Conservation (phyloP, 495 filamentous ascomycete species). For the Xylaria scruposa region DNA sequence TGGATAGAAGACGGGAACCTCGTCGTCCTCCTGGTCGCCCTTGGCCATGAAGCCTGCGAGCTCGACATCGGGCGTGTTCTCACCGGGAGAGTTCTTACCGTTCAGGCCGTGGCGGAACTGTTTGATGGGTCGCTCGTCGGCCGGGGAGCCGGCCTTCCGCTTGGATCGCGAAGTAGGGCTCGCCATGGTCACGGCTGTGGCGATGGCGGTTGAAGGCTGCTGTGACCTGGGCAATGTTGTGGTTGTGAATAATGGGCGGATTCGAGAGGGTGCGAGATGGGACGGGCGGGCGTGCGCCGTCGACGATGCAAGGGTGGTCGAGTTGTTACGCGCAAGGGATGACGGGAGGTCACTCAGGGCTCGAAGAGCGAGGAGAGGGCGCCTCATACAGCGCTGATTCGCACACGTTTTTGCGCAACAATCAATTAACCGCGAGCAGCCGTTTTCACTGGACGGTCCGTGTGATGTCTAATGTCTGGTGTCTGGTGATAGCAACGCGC, state of each 20-base stretch:
- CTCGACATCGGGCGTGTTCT: slow-evolving; percentile 55
- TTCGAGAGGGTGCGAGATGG: background rate
- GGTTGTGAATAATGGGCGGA: slow-evolving; percentile 13
- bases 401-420: slow-evolving; percentile 15
- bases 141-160: slow-evolving; percentile 52
- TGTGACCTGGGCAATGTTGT: background rate
- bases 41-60: slow-evolving; percentile 34
- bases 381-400: slow-evolving; percentile 28
- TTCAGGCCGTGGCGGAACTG: slow-evolving; percentile 54
- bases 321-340: background rate
- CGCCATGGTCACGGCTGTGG: slow-evolving; percentile 44
- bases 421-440: slow-evolving; percentile 12
- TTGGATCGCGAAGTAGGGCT: slow-evolving; percentile 50
- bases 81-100: slow-evolving; percentile 51
- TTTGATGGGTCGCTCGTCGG: slow-evolving; percentile 55
- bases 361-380: slow-evolving; percentile 20
- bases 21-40: slow-evolving; percentile 47
- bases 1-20: slow-evolving; percentile 45
- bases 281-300: background rate
- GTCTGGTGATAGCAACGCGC: slow-evolving; percentile 4
- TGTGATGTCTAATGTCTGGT: slow-evolving; percentile 1
- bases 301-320: background rate
- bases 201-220: background rate
- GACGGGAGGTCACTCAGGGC: slow-evolving; percentile 15
- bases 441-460: slow-evolving; percentile 12